A percentile compares a stretch with the other conserved stretches of the same genome.
phyloP scores from a whole-genome alignment of 192 early-diverging fungal genomes.

The Podila epigama region DNA sequence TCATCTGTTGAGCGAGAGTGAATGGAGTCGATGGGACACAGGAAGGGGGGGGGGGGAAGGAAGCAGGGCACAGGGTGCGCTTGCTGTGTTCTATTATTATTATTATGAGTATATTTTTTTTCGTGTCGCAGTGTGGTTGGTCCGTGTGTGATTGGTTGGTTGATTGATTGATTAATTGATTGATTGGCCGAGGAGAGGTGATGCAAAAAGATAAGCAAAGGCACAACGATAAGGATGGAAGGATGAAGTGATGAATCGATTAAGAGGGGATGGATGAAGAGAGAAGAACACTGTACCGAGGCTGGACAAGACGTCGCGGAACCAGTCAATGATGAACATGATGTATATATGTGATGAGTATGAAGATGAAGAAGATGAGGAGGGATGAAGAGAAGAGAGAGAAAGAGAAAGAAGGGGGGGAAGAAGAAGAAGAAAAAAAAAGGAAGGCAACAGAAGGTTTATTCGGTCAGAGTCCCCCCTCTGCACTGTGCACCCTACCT shows the following conservation, averaged over 20 bases:
- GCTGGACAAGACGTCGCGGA: slow-evolving; percentile 89
- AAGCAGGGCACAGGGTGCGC: no score
- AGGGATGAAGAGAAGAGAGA: not conserved
- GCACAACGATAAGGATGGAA: not conserved
- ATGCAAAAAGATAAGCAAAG: not conserved
- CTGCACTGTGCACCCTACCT: no score
- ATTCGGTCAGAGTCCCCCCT: no score
- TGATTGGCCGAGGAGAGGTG: not conserved
- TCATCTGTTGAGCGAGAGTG: no score
- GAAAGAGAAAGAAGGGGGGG: not conserved
- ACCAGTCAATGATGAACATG: slow-evolving; percentile 99
- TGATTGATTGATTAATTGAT: not conserved
- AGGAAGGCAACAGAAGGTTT: not conserved
- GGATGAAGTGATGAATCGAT: not conserved
- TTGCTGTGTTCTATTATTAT: not conserved
- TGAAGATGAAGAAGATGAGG: not conserved
- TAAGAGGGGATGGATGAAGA: not conserved
- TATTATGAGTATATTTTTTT: slow-evolving; percentile 1
- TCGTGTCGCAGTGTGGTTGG: slow-evolving; percentile 2
- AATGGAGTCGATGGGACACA: no score
- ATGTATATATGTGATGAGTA: slow-evolving; percentile 14
- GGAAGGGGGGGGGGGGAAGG: no score
- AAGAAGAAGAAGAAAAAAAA: not conserved
- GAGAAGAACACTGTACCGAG: slow-evolving; percentile 74
- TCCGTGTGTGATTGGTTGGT: not conserved